Conservation (phyloP, 345 rosid species). For the Crucihimalaya himalaica region DNA sequence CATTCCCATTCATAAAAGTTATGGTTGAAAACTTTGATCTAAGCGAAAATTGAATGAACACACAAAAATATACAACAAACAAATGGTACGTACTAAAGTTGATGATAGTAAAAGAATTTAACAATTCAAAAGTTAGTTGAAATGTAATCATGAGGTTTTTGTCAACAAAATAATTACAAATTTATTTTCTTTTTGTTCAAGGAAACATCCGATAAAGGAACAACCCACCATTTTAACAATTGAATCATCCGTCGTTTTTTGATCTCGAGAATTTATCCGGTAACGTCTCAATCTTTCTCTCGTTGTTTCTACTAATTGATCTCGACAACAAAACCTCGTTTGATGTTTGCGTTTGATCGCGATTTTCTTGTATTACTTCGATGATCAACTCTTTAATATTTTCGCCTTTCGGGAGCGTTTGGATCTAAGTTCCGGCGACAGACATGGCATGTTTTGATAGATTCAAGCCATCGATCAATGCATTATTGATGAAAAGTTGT, state of each 20-base stretch:
- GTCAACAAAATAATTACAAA: neutral
- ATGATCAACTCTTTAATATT: slow-evolving; percentile 46
- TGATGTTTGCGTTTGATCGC: slow-evolving; percentile 9
- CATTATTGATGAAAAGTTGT: slow-evolving; percentile 79
- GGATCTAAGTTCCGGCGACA: slow-evolving; percentile 72
- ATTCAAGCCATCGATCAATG: slow-evolving; percentile 75
- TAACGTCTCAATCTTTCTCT: slow-evolving; percentile 5
- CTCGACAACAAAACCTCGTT: slow-evolving; percentile 13
- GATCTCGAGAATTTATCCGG: no score
- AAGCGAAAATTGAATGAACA: neutral
- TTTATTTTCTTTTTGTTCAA: neutral
- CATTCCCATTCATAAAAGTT: neutral
- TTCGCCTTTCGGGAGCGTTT: slow-evolving; percentile 33
- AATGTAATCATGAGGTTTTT: neutral
- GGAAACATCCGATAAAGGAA: neutral
- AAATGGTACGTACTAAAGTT: neutral
- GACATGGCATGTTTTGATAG: slow-evolving; percentile 82
- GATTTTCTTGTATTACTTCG: slow-evolving; percentile 45
- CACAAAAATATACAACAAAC: neutral
- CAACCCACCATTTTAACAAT: neutral
- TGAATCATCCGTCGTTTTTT: no score
- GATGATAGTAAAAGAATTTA: neutral
- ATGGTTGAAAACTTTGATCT: neutral
- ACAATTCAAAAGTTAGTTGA: neutral
- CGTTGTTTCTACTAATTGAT: slow-evolving; percentile 26